Evolutionary conservation across 306 rosid species (phyloP), one percentile per base, ranked within the genome.

Genomic region (Dalbergia oliveri): DNA sequence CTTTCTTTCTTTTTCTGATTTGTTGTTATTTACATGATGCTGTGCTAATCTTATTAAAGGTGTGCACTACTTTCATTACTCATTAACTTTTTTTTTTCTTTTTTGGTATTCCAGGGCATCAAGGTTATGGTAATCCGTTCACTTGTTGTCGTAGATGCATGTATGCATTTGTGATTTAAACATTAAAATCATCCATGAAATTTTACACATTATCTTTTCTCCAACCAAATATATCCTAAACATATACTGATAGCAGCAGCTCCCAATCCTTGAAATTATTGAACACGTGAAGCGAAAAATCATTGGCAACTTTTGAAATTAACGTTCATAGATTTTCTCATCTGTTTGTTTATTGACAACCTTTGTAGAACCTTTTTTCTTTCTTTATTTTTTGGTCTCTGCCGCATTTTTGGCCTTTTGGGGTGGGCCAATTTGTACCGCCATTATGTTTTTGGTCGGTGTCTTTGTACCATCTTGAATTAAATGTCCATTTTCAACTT

Each of bases 91-190:
- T 26, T 37, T 54, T 26, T 2, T 2, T 2, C 0, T 21, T 21
- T 21, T 1, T 0, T 26, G 31, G 34, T 57, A n/a, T 60, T 56
- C 62, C 3, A 26, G 1, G 31, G 31, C 33, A 49, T 64, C 66
- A 66, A 16, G 44, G 34, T 71, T 76, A 51, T 70, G 47, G 47
- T 56, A 53, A 10, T 33, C 31, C 11, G 35, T 76, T 72, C 61
- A 21, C 37, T 77, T 35, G n/a, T 13, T 34, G 9, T 43, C 3
- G 26, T 51, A 15, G 18, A 47, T 44, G 50, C 35, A n/a, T 49
- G 72, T 13, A 49, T 70, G 63, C 79, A 66, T 66, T 45, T 41
- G 12, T 69, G 43, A 58, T 53, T 26, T 47, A 18, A 18, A 26
- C 1, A 26, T 26, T 26, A 1, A 26, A 26, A 1, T 2, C 5